Evolutionary conservation across 169 alveolate species (phyloP), one percentile per base, ranked within the genome.

Genomic region (Toxoplasma gondii): DNA sequence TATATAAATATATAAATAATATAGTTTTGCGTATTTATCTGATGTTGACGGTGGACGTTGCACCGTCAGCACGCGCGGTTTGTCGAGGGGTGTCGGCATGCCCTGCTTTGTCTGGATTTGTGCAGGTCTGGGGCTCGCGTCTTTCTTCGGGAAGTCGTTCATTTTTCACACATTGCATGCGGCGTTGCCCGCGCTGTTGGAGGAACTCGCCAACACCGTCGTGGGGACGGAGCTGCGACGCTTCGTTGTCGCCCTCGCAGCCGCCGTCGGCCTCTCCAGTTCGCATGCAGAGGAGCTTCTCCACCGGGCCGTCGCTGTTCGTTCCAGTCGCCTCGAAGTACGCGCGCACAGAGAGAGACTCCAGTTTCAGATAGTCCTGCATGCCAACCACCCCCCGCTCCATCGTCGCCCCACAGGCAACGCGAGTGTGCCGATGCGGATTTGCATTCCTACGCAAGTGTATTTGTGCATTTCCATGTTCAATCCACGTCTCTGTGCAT

Each of bases 121-220:
- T 49, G 4, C 58, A 82, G 90, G 90, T 1, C 29, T 82, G 17
- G 90, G 69, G 43, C 36, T 82, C n/a, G 90, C 87, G 24, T 5
- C 80, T 1, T 91, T 24, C 91, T 80, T 91, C 22, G 94, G 94
- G 4, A 64, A 91, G 41, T 91, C 94, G 0, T 91, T 49, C 49
- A 36, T 91, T 5, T 91, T 91, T 31, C 91, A 91, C 81, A 22
- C 81, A n/a, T 84, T 91, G 58, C 94, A 80, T 67, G 91, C 31
- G 86, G 67, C 69, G 83, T 91, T 91, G 54, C 91, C 91, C 17
- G 7, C 67, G 36, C 49, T 91, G 81, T 53, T 91, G 49, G 91
- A 58, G 81, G 69, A 53, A 86, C 94, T 91, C 27, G 36, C 54
- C 4, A 12, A 41, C 41, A 82, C 90, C 54, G 90, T 43, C 17